Percentiles rank a stretch among this genome's conserved stretches.
These are phyloP conservation scores for Solanum ossicruentum DNA, from an alignment of 257 asterid genomes.

Conservation along the genomic window DNA sequence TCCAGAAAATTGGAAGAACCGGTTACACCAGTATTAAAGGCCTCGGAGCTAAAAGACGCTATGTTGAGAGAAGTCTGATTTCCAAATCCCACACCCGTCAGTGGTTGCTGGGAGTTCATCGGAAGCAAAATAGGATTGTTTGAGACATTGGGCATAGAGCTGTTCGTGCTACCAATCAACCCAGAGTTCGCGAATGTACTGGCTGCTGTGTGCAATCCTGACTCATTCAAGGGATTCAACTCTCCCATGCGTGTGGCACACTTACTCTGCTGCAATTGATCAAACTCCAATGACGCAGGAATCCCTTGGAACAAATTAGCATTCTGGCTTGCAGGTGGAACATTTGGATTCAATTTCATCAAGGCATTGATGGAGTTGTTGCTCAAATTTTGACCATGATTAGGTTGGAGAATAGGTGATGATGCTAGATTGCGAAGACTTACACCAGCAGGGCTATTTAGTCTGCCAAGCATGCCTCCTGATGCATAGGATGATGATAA, in stretches of 20 bases:
- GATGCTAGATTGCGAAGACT: conserved; percentile 40
- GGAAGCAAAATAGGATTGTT: conserved; percentile 28
- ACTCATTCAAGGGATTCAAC: conserved; percentile 26
- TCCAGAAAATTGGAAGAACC: conserved; percentile 42
- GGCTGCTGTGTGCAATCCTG: conserved; percentile 21
- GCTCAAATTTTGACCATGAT: conserved; percentile 40
- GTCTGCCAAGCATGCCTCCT: conserved; percentile 61
- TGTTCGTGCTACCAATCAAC: conserved; percentile 22
- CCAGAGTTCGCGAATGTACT: conserved; percentile 26
- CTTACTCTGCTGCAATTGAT: conserved; percentile 44
- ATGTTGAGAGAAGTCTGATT: conserved; percentile 26
- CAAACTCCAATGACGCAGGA: conserved; percentile 43
- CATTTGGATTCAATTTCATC: conserved; percentile 36
- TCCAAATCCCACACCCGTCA: conserved; percentile 29
- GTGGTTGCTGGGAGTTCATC: conserved; percentile 35
- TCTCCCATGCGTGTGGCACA: conserved; percentile 8
- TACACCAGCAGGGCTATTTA: conserved; percentile 48
- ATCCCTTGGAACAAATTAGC: conserved; percentile 40
- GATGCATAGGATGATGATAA: conserved; percentile 45
- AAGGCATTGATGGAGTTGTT: conserved; percentile 27
- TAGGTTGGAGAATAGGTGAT: conserved; percentile 37
- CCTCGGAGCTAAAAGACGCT: conserved; percentile 35
- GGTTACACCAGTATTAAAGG: conserved; percentile 21
- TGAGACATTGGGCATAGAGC: conserved; percentile 16
- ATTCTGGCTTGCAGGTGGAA: conserved; percentile 26